Conservation (phyloP, 352 stramenopile genomes). For the Phytopythium oedochilum region DNA sequence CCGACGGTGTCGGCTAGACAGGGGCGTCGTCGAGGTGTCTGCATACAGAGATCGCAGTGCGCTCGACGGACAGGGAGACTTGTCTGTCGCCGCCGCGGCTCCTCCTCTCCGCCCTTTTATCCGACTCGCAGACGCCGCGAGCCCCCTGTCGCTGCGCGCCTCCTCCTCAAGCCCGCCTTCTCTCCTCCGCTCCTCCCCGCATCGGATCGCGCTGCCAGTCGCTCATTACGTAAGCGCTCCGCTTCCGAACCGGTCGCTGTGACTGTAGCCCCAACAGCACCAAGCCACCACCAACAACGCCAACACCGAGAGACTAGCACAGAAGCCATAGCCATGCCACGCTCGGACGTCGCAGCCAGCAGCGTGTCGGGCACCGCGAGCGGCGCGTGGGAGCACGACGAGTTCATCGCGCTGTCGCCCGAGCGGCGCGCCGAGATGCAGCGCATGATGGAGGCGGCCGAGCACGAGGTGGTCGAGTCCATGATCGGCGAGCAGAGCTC, state of each 20-base stretch:
- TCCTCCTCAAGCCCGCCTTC: background rate
- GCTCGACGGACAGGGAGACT: too few species aligned
- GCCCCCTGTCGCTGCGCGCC: background rate
- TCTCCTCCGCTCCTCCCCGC: too few species aligned
- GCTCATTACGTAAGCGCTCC: background rate
- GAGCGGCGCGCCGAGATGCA: slow-evolving; percentile 19
- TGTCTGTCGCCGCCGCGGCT: background rate
- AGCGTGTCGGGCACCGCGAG: background rate
- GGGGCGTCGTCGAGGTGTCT: too few species aligned
- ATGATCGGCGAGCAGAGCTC: slow-evolving; percentile 15
- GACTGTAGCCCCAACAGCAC: background rate
- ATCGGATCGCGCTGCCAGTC: background rate
- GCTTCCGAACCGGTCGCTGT: background rate
- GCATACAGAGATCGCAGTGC: too few species aligned
- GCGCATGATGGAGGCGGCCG: slow-evolving; percentile 12
- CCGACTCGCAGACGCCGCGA: background rate
- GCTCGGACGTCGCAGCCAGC: background rate
- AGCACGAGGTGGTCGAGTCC: slow-evolving; percentile 15
- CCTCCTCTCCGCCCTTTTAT: background rate
- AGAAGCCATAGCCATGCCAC: background rate
- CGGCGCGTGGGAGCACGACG: slow-evolving; percentile 7
- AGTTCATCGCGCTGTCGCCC: slow-evolving; percentile 11
- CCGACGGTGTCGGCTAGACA: too few species aligned
- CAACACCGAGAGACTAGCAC: background rate
- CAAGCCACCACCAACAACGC: too few species aligned